Conservation (phyloP, 1,139 yeast species). For the Hansenula lynferdii region DNA sequence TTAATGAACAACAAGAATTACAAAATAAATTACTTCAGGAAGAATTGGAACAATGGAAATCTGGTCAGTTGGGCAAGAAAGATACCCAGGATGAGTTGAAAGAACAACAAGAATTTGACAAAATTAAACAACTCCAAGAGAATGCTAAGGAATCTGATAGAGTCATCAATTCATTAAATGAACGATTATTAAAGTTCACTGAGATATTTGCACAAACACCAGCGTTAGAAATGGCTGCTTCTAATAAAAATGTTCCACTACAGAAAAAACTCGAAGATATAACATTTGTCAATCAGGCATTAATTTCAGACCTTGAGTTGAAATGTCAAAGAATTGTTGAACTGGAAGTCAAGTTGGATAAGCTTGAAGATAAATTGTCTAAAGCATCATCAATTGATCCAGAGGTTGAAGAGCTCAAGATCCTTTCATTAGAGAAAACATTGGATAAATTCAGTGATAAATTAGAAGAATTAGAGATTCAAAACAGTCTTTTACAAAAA, state of each 20-base stretch:
- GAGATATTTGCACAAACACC: constrained; percentile 11
- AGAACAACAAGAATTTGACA: neutral
- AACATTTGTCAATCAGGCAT: constrained; percentile 27
- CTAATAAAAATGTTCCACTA: constrained; percentile 10
- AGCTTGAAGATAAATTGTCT: constrained; percentile 24
- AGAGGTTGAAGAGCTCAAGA: constrained; percentile 17
- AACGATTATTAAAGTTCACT: constrained; percentile 13
- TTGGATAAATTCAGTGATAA: constrained; percentile 39
- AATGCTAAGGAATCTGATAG: neutral
- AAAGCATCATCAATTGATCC: constrained; percentile 4
- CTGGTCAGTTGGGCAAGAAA: constrained; percentile 31
- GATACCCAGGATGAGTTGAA: neutral
- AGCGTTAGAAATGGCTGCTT: neutral
- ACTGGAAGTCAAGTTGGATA: constrained; percentile 37
- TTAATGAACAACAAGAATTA: constrained; percentile 38
- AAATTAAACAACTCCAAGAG: too few species aligned
- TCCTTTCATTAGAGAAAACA: constrained; percentile 38
- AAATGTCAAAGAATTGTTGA: constrained; percentile 37
- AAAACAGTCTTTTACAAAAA: constrained; percentile 37
- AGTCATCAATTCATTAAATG: constrained; percentile 8
- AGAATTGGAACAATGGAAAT: constrained; percentile 46
- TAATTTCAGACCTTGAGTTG: constrained; percentile 36
- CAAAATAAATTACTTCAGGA: constrained; percentile 45
- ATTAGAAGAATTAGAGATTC: constrained; percentile 35
- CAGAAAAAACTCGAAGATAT: constrained; percentile 20